Conservation (phyloP, 1,139 yeast genomes). For the Yamadazyma atlantica region DNA sequence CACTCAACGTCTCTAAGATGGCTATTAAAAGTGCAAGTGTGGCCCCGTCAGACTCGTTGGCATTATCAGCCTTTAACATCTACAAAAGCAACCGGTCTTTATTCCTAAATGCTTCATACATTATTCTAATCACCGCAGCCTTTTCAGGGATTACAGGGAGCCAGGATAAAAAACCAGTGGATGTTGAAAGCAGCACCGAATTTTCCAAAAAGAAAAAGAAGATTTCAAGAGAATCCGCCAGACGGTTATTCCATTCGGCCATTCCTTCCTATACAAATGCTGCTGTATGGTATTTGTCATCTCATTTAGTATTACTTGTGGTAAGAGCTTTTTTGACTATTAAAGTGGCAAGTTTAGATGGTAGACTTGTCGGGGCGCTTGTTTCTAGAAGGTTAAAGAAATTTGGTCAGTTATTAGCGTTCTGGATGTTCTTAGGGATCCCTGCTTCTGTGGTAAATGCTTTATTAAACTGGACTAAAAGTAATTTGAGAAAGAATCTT, state of each 20-base stretch:
- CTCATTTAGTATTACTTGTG: conserved; percentile 65
- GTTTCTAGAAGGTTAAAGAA: conserved; percentile 67
- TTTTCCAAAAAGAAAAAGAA: conserved; percentile 24
- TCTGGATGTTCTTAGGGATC: conserved; percentile 84
- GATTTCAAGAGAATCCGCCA: conserved; percentile 34
- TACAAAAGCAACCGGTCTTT: conserved; percentile 48
- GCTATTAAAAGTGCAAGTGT: background rate
- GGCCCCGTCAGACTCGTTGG: conserved; percentile 16
- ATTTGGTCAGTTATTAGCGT: conserved; percentile 62
- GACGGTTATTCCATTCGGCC: conserved; percentile 35
- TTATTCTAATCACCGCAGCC: conserved; percentile 46
- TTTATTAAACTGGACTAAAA: conserved; percentile 68
- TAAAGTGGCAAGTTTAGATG: conserved; percentile 85
- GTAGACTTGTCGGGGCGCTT: conserved; percentile 78
- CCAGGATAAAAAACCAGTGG: conserved; percentile 9
- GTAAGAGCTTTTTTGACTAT: conserved; percentile 73
- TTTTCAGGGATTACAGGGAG: conserved; percentile 44
- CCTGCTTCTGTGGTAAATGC: conserved; percentile 87
- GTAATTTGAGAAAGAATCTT: conserved; percentile 62
- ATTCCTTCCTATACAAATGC: conserved; percentile 36
- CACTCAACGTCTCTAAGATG: background rate
- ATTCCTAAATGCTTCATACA: conserved; percentile 50
- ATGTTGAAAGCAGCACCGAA: conserved; percentile 9
- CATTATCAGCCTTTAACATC: conserved; percentile 32
- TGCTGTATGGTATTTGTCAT: conserved; percentile 41